phyloP scores from a whole-genome alignment of 2,329 filamentous ascomycete genomes.

The Hymenoscyphus repandus region DNA sequence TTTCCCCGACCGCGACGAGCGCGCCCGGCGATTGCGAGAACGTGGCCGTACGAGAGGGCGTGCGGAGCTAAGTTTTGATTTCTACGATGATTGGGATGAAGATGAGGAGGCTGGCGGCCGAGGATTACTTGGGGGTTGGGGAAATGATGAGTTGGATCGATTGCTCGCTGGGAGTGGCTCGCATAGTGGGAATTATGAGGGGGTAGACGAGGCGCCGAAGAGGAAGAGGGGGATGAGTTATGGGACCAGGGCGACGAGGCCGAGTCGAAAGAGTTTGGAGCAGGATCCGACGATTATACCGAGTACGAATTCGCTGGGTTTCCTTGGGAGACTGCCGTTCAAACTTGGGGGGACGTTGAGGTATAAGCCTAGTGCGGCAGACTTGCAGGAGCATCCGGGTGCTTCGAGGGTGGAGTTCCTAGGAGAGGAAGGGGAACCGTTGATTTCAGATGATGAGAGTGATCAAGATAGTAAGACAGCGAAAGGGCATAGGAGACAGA shows the following conservation, averaged over 20 bases:
- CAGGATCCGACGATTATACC: constrained; percentile 84
- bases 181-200: constrained; percentile 35
- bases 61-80: constrained; percentile 87
- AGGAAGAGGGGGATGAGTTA: constrained; percentile 86
- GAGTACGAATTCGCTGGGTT: constrained; percentile 78
- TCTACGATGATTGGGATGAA: constrained; percentile 95
- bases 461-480: constrained; percentile 17
- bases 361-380: constrained; percentile 87
- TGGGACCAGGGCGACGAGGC: constrained; percentile 56
- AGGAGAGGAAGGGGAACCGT: constrained; percentile 59
- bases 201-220: constrained; percentile 57
- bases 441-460: constrained; percentile 49
- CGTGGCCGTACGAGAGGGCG: constrained; percentile 53
- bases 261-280: constrained; percentile 50
- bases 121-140: constrained; percentile 67
- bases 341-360: constrained; percentile 75
- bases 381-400: constrained; percentile 81
- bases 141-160: constrained; percentile 79
- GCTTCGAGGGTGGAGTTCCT: constrained; percentile 36
- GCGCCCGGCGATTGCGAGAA: constrained; percentile 62
- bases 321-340: constrained; percentile 78
- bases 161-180: constrained; percentile 66
- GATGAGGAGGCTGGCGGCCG: constrained; percentile 43
- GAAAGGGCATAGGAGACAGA: constrained; percentile 43
- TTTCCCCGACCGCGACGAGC: constrained; percentile 67